Base-by-base conservation (phyloP, 2,329 filamentous ascomycete species). In the Nemania sp. region DNA sequence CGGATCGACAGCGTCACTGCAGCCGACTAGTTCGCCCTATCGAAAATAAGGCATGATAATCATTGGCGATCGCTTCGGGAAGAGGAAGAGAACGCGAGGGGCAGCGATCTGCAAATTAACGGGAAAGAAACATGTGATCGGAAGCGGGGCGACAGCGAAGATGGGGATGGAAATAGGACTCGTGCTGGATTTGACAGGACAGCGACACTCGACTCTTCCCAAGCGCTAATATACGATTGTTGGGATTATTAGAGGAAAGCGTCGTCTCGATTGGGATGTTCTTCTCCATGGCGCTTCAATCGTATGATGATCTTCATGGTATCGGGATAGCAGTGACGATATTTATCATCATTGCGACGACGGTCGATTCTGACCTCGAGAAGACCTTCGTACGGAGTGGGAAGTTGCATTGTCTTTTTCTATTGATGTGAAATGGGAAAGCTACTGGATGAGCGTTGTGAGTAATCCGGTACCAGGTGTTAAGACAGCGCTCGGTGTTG, bases 341-440 rank as follows among this genome's bases (percentile, higher is more conserved):
- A 20, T 59, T 71, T 1, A 76, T 76, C 2, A 81, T 86, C 59
- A 80, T 86, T 56, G 78, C 79, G 12, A 83, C 82, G 9, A 84
- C 81, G 0, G 74, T 83, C 58, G 79, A 80, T 54, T 76, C 66
- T 1, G 11, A 74, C 5, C 67, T 83, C n/a, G 78, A 86, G 45
- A 79, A 81, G 54, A 67, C 68, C 2, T 68, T 86, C 29, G 71
- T 81, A 7, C 66, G 73, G 5, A 73, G 69, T 5, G 79, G 79
- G 0, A 80, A 81, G 62, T 71, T 86, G 29, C 75, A 85, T 62
- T n/a, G 76, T 81, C 12, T 76, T 73, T n/a, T 32, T 69, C 72
- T 0, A 78, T 84, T 34, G 69, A 79, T 58, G 84, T 82, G 0
- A 79, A 83, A 65, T 87, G 84, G 84, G 85, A 88, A 68, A 79